Evolutionary conservation across 2,329 filamentous ascomycete genomes (phyloP), one percentile per base, ranked within the genome.

Genomic region (Verticillium tricorpus): DNA sequence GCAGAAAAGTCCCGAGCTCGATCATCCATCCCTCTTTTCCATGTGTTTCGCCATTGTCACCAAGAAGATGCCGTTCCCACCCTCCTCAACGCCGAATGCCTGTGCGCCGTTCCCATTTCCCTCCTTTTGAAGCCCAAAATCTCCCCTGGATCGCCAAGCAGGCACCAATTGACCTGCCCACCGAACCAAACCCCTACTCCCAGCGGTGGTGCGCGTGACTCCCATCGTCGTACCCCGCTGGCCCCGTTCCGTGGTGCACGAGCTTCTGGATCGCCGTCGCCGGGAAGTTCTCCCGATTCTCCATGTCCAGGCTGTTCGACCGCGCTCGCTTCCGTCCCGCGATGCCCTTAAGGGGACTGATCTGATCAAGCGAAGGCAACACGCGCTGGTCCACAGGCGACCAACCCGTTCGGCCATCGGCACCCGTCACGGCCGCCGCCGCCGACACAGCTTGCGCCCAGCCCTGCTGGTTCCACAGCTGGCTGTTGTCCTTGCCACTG

Each of bases 391-490:
- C 63, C 7, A 62, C 57, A 22, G 63, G 60, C 14, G 63, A 64
- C 64, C 64, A 65, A 39, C 62, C 64, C 12, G 64, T 55, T 28
- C 64, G 64, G 56, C 50, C 60, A 56, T 65, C 63, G 52, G 63
- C 57, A 31, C 63, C 65, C 39, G 68, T 65, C 64, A 76, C 64
- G 72, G 70, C 62, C 35, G 68, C 65, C 65, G 76, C 64, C 72
- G 70, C 62, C 66, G 66, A 74, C 72, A 77, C 40, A 72, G 74
- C 56, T 68, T 68, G 59, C 70, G 69, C 34, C 72, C 69, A 67
- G 37, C 62, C 63, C 57, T 61, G 68, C 57, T 64, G 62, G 22
- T 62, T 63, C 76, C 76, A 78, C 62, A 77, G 66, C n/a, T 64
- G 65, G n/a, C 69, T 62, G 37, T 72, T 68, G 25, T 74, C 69